phyloP scores from a whole-genome alignment of 2,329 filamentous ascomycete genomes.

The Cadophora sp. region DNA sequence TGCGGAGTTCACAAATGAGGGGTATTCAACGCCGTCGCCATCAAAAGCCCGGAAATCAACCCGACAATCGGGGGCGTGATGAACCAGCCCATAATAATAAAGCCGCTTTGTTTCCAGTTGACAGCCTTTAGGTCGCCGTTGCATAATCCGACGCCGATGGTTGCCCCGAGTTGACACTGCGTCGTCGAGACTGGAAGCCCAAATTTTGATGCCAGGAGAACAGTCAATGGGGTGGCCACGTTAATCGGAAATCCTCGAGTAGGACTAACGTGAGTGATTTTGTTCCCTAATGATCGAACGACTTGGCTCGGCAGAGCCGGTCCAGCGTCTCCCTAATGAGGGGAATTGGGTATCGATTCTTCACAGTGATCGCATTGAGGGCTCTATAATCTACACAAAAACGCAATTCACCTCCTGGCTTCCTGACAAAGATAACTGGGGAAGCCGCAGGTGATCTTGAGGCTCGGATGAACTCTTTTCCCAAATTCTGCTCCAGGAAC shows the following conservation, averaged over 20 bases:
- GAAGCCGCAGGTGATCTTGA: no score
- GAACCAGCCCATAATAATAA: neutral
- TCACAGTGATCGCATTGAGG: no score
- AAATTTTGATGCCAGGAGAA: neutral
- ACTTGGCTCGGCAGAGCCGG: no score
- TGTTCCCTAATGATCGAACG: neutral
- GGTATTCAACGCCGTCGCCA: neutral
- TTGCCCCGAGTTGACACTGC: neutral
- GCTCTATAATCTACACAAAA: no score
- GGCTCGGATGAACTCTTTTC: no score
- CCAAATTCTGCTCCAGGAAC: no score
- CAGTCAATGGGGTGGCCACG: no score
- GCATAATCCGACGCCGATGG: neutral
- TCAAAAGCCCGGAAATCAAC: neutral
- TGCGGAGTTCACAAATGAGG: neutral
- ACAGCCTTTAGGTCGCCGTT: neutral
- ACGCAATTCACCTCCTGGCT: no score
- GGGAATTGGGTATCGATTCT: no score
- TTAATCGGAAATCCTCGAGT: neutral
- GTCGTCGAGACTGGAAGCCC: neutral
- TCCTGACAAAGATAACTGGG: no score
- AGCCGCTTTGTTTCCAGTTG: constrained; percentile 4
- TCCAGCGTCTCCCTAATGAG: no score
- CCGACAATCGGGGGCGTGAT: neutral
- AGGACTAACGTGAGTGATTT: neutral